Conservation (phyloP, 495 filamentous ascomycete species). For the Usnea hakonensis region DNA sequence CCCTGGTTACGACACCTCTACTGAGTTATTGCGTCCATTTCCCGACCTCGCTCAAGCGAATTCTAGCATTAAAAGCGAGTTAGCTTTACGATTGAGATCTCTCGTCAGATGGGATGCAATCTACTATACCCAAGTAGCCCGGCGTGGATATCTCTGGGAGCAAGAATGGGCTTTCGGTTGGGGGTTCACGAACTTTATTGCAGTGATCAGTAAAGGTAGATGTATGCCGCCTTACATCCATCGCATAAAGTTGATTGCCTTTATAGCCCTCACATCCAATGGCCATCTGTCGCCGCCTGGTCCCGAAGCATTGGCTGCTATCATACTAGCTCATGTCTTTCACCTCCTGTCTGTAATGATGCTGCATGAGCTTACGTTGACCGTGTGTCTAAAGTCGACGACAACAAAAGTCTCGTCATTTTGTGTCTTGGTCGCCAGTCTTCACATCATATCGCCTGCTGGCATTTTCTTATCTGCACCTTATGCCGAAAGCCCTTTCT, state of each 20-base stretch:
- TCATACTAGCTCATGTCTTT: slow-evolving; percentile 58
- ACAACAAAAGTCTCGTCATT: slow-evolving; percentile 33
- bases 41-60: slow-evolving; percentile 4
- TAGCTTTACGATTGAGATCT: slow-evolving; percentile 32
- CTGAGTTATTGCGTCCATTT: slow-evolving; percentile 45
- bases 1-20: slow-evolving; percentile 85
- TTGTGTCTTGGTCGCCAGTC: slow-evolving; percentile 56
- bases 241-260: neutral
- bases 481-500: slow-evolving; percentile 72
- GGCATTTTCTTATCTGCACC: slow-evolving; percentile 87
- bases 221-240: neutral
- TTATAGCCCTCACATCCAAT: slow-evolving; percentile 1
- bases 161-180: slow-evolving; percentile 95
- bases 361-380: slow-evolving; percentile 50
- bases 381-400: slow-evolving; percentile 23
- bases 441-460: slow-evolving; percentile 80
- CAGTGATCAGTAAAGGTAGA: slow-evolving; percentile 41
- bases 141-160: slow-evolving; percentile 73
- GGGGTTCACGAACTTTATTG: slow-evolving; percentile 51
- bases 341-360: slow-evolving; percentile 69
- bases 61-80: slow-evolving; percentile 1
- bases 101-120: slow-evolving; percentile 88
- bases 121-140: slow-evolving; percentile 66
- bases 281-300: neutral
- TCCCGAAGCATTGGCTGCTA: slow-evolving; percentile 42